Evolutionary conservation across 352 stramenopile genomes (phyloP).

Genomic region (Phytophthora pluvialis): DNA sequence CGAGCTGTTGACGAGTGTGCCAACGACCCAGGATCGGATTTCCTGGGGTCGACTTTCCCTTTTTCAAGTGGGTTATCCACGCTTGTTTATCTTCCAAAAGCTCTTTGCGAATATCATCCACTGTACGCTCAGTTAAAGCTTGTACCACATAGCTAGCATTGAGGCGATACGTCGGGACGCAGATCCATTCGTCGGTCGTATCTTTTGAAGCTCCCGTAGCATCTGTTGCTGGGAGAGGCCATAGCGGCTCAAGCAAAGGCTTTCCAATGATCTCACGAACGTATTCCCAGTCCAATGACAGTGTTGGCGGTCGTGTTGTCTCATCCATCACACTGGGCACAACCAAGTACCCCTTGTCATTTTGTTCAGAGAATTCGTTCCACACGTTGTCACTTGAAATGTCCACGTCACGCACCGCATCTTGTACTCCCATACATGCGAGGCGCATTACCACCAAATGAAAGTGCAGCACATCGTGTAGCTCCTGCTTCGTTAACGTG

Average conservation of each 20-base stretch:
- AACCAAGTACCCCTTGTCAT: constrained; percentile 90
- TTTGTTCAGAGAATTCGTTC: constrained; percentile 87
- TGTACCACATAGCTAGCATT: constrained; percentile 81
- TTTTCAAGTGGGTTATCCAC: constrained; percentile 67
- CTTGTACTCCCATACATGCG: constrained; percentile 76
- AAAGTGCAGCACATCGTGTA: constrained; percentile 73
- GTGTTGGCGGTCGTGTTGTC: constrained; percentile 19
- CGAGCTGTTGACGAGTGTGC: constrained; percentile 69
- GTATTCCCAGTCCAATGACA: constrained; percentile 72
- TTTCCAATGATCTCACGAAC: constrained; percentile 64
- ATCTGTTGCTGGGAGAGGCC: constrained; percentile 53
- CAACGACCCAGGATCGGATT: constrained; percentile 84
- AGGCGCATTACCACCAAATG: constrained; percentile 84
- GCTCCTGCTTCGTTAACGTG: constrained; percentile 55
- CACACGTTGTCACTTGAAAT: constrained; percentile 65
- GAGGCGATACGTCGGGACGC: constrained; percentile 66
- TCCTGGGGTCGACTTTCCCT: constrained; percentile 64
- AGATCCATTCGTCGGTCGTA: constrained; percentile 64
- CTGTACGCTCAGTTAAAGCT: constrained; percentile 43
- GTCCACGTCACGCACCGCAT: constrained; percentile 73
- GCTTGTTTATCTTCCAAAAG: constrained; percentile 55
- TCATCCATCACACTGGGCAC: constrained; percentile 56
- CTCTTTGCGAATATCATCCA: constrained; percentile 51
- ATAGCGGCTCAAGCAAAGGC: constrained; percentile 71
- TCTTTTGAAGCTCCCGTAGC: constrained; percentile 23